phyloP scores from a whole-genome alignment of 1,139 yeast genomes.

The Saccharomyces hybrid region DNA sequence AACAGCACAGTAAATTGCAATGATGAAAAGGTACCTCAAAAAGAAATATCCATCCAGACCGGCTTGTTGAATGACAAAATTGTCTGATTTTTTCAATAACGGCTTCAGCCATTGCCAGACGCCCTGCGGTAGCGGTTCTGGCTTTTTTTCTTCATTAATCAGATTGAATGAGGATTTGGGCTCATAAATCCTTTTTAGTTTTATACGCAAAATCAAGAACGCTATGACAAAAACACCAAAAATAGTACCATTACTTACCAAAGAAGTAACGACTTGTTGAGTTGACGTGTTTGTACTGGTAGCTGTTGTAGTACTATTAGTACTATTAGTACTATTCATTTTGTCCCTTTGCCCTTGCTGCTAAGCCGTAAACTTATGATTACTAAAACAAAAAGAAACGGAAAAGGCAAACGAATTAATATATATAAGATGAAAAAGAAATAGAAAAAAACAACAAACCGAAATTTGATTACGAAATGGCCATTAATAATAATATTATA shows the following conservation, averaged over 20 bases:
- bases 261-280: slow-evolving; percentile 55
- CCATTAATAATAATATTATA: neutral
- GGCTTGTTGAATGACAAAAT: slow-evolving; percentile 60
- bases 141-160: slow-evolving; percentile 53
- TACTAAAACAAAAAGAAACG: neutral
- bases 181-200: slow-evolving; percentile 55
- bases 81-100: slow-evolving; percentile 52
- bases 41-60: slow-evolving; percentile 73
- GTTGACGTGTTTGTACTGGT: slow-evolving; percentile 43
- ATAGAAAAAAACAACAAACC: neutral
- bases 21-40: slow-evolving; percentile 47
- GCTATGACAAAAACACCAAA: slow-evolving; percentile 47
- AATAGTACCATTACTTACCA: slow-evolving; percentile 48
- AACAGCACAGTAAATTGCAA: slow-evolving; percentile 36
- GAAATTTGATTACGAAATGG: neutral
- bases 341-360: neutral
- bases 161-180: slow-evolving; percentile 56
- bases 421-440: neutral
- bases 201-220: slow-evolving; percentile 49
- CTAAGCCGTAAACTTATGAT: neutral
- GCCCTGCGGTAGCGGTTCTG: slow-evolving; percentile 57
- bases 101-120: slow-evolving; percentile 56
- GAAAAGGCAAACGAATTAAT: neutral
- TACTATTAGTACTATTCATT: neutral
- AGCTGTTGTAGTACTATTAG: slow-evolving; percentile 8